Evolutionary conservation across 2,329 filamentous ascomycete genomes (phyloP), one percentile per base, ranked within the genome.

Genomic region (Epichloe typhina): DNA sequence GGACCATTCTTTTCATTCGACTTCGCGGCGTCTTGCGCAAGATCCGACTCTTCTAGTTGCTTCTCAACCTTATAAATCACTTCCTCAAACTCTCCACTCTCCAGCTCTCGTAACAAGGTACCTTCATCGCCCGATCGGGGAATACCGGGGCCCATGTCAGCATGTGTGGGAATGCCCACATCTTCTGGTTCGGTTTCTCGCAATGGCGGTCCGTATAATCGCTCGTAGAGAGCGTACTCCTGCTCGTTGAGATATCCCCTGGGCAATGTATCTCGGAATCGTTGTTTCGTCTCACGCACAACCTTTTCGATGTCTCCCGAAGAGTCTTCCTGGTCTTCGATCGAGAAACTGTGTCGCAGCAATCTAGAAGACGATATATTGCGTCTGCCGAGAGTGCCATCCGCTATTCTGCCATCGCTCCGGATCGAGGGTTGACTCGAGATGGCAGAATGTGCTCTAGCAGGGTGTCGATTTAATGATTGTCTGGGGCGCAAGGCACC

Each of bases 141-240:
- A 6, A 51, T 6, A 17, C 55, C 54, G 2, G 56, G 42, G 2
- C 58, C 61, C 64, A 69, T 67, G 41, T 69, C 66, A 26, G 62
- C 68, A 58, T 62, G 65, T 47, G 52, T 69, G 54, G 71, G 67
- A 53, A 70, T 75, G 26, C 68, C 80, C 4, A 80, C 72, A 64
- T 84, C 79, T 52, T 83, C 80, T 1, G 77, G 73, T 7, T 61
- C 65, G 2, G 79, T 83, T 49, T 77, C 74, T 41, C 82, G 74
- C 54, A 86, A 63, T 2, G 89, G 88, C 36, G 82, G 73, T 1
- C 90, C 91, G 64, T 93, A 96, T 15, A 95, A 69, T 55, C 88
- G 76, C 61, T 85, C 81, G 65, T 95, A 95, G 1, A 95, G 69
- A 46, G 70, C 71, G 59, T 84, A 82, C 64, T 95, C 89, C 49